Evolutionary conservation across 2,329 filamentous ascomycete genomes (phyloP).

Genomic region (Myriangium duriaei): DNA sequence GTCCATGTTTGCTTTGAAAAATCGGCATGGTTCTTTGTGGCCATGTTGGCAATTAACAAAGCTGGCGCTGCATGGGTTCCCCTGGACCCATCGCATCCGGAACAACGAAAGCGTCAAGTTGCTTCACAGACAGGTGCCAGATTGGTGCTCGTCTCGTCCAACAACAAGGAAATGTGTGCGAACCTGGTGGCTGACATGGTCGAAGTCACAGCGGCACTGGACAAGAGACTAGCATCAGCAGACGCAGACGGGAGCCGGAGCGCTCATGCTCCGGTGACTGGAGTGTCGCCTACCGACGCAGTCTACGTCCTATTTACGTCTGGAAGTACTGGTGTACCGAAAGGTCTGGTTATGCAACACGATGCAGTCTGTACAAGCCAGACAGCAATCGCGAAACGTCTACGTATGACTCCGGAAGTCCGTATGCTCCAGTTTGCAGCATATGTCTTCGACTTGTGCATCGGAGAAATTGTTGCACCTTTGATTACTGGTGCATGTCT

Average conservation of each 20-base stretch:
- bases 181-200: neutral
- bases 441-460: conserved; percentile 5
- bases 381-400: conserved; percentile 1
- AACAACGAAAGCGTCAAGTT: neutral
- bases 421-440: conserved; percentile 5
- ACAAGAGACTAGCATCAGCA: neutral
- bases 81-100: conserved; percentile 18
- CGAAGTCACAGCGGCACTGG: neutral
- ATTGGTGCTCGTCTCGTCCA: neutral
- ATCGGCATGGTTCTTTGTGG: conserved; percentile 18
- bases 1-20: conserved; percentile 19
- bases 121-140: conserved; percentile 13
- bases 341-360: conserved; percentile 7
- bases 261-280: neutral
- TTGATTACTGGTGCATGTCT: conserved; percentile 4
- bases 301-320: conserved; percentile 6
- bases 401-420: neutral
- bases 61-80: conserved; percentile 19
- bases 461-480: conserved; percentile 3
- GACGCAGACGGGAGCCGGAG: neutral
- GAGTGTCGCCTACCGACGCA: neutral
- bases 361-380: conserved; percentile 4
- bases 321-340: conserved; percentile 4
- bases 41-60: conserved; percentile 21
- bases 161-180: neutral